These are phyloP conservation scores for Colletotrichum aenigma DNA, from an alignment of 2,329 filamentous ascomycete genomes.

Conservation along the genomic window DNA sequence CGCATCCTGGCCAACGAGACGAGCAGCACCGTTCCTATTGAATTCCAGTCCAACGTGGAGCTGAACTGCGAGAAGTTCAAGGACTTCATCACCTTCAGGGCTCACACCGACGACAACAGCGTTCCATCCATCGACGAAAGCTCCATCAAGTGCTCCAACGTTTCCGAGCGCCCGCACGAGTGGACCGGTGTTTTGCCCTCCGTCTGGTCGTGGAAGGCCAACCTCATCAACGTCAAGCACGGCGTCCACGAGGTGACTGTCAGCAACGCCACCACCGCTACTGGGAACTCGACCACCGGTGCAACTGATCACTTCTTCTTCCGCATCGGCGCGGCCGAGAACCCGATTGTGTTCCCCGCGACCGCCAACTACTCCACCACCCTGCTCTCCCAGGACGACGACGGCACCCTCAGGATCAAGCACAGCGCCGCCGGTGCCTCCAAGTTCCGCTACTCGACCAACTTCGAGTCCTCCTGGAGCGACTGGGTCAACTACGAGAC, in stretches of 20 bases:
- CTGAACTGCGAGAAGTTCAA: conserved; percentile 65
- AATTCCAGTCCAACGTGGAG: conserved; percentile 60
- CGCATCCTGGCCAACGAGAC: conserved; percentile 50
- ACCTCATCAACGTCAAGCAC: conserved; percentile 61
- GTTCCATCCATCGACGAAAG: conserved; percentile 45
- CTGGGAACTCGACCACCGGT: conserved; percentile 47
- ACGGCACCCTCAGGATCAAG: conserved; percentile 46
- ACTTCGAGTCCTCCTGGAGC: conserved; percentile 64
- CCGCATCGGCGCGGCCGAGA: conserved; percentile 11
- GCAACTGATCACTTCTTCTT: conserved; percentile 62
- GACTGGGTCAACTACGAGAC: conserved; percentile 60
- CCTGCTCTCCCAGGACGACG: conserved; percentile 46
- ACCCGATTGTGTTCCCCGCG: conserved; percentile 23
- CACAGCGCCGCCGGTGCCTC: conserved; percentile 68
- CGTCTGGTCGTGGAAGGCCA: conserved; percentile 56
- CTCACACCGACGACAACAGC: conserved; percentile 52
- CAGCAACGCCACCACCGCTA: conserved; percentile 52
- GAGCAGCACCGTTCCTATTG: conserved; percentile 37
- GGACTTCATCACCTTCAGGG: conserved; percentile 53
- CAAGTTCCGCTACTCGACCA: conserved; percentile 66
- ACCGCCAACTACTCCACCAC: conserved; percentile 43
- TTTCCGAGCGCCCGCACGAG: conserved; percentile 32
- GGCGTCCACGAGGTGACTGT: conserved; percentile 66
- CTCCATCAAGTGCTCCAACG: conserved; percentile 49
- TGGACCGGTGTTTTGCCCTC: conserved; percentile 58